Base-by-base conservation (phyloP, 2,329 filamentous ascomycete genomes). In the Nemania sp. region DNA sequence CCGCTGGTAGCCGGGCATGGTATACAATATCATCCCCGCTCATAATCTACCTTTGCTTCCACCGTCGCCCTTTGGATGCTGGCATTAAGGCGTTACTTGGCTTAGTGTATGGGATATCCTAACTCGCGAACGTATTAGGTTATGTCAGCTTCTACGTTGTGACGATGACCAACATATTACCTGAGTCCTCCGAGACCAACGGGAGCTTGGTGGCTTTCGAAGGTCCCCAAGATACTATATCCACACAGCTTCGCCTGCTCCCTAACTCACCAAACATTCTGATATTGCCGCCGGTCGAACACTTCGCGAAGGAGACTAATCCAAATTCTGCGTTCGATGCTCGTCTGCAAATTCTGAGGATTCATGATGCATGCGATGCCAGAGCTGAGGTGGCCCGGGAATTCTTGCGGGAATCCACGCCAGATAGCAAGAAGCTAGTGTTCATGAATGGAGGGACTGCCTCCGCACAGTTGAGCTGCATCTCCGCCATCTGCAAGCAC, bases 151-250 rank as follows among this genome's bases (percentile, higher is more conserved):
- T 42, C 31, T 48, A n/a, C 14, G 41, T 43, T 58, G 23, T 26
- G 17, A 51, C 26, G 22, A 61, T 52, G 53, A 24, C 39, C 42
- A 44, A 39, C 64, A 54, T 60, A 34, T 70, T 70, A 67, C 62
- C 39, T 23, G 34, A 57, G 28, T 49, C 62, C 46, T 60, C 60
- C 24, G 55, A 64, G 23, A 67, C 70, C 43, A 61, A 73, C 51
- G 82, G 82, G 41, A 80, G 75, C 64, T 69, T 86, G 48, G 75
- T 87, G 47, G 81, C 83, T 57, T 77, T 87, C 51, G 84, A 86
- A 64, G 84, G 84, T 5, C 74, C 80, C 26, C 62, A 69, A 20
- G 78, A 84, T 40, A 71, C 75, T 24, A 74, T 86, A 24, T 77
- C 79, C 20, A 84, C 81, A 3, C 84, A 87, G 61, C 70, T 86